Evolutionary conservation across 371 early-diverging fungal species (phyloP).

Genomic region (Mycotypha africana): DNA sequence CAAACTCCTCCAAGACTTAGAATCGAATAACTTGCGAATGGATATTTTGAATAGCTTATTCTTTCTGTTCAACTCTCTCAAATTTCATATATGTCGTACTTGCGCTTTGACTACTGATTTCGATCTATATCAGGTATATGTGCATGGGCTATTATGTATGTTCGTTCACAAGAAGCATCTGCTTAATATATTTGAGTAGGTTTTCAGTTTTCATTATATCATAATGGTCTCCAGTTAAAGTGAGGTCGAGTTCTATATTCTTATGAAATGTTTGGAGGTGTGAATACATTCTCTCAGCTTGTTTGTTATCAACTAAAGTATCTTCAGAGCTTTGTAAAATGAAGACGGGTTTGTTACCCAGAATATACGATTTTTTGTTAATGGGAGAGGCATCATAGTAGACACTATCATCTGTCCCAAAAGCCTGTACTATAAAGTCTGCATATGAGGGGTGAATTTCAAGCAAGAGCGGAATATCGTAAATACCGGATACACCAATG

Average conservation of each 20-base stretch:
- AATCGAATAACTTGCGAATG: too few species aligned
- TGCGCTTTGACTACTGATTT: too few species aligned
- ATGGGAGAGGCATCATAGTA: slow-evolving; percentile 47
- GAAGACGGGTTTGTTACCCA: slow-evolving; percentile 36
- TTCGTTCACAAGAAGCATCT: too few species aligned
- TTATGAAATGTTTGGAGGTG: slow-evolving; percentile 30
- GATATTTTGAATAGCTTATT: too few species aligned
- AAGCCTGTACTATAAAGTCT: slow-evolving; percentile 68
- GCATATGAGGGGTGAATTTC: slow-evolving; percentile 58
- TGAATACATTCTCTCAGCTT: slow-evolving; percentile 47
- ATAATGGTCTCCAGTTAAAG: slow-evolving; percentile 51
- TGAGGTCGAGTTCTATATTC: slow-evolving; percentile 32
- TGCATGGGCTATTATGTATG: too few species aligned
- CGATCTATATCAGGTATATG: too few species aligned
- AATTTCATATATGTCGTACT: too few species aligned
- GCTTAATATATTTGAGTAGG: too few species aligned
- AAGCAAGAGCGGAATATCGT: slow-evolving; percentile 63
- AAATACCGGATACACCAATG: slow-evolving; percentile 78
- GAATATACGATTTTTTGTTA: slow-evolving; percentile 1
- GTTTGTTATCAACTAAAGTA: slow-evolving; percentile 56
- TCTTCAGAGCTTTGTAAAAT: slow-evolving; percentile 67
- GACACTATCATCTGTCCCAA: slow-evolving; percentile 36
- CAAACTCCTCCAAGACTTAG: too few species aligned
- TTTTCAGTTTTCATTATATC: slow-evolving; percentile 43
- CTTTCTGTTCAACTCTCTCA: too few species aligned